Evolutionary conservation across 352 stramenopile species (phyloP).

Genomic region (Achlya hypogyna): DNA sequence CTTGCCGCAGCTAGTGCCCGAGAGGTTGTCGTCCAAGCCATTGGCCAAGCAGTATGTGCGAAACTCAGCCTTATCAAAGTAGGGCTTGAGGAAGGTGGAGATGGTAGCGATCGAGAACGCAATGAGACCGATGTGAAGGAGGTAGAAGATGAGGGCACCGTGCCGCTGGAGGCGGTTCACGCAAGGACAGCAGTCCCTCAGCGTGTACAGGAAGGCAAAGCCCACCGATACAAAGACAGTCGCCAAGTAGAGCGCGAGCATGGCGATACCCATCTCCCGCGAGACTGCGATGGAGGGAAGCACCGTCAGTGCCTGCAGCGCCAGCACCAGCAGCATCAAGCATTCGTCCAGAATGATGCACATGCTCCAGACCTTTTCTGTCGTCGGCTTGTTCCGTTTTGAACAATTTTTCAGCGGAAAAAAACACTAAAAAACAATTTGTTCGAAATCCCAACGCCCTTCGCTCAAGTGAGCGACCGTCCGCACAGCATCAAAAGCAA

Average conservation of each 20-base stretch:
- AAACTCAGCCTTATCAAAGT: not conserved
- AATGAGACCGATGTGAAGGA: conserved; percentile 14
- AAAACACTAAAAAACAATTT: not conserved
- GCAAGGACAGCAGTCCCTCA: conserved; percentile 6
- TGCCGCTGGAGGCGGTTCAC: conserved; percentile 8
- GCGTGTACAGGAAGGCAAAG: conserved; percentile 16
- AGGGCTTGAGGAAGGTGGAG: conserved; percentile 8
- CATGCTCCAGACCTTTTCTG: not conserved
- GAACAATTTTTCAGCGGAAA: not conserved
- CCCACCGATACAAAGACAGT: not conserved
- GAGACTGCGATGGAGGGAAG: conserved; percentile 7
- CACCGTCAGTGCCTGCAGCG: conserved; percentile 3
- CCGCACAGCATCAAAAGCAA: no score
- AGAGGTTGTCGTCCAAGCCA: conserved; percentile 11
- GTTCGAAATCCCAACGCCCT: not conserved
- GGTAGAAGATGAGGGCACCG: conserved; percentile 10
- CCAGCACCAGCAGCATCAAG: conserved; percentile 9
- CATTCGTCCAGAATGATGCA: conserved; percentile 19
- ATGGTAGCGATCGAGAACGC: conserved; percentile 8
- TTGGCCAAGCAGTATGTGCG: not conserved
- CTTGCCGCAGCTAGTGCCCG: not conserved
- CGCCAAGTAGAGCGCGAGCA: conserved; percentile 8
- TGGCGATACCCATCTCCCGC: not conserved
- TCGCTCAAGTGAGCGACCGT: no score
- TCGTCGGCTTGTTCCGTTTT: not conserved